Base-by-base conservation (phyloP, 129 eudicot species). In the Flaveria ramosissima region DNA sequence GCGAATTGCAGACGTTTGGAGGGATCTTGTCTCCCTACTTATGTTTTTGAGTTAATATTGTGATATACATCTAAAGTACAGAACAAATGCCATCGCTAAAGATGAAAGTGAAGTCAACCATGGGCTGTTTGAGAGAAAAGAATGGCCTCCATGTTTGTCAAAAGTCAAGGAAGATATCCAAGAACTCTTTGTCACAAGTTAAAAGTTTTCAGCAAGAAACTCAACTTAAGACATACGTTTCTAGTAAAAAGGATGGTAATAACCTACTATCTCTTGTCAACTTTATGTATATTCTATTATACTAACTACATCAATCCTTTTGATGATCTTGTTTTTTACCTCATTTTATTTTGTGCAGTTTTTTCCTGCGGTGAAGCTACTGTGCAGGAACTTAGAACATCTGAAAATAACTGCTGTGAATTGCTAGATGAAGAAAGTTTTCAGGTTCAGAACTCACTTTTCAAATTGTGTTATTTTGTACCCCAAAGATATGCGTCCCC, bases 61-160 rank as follows among this genome's bases (percentile, higher is more conserved):
- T 75, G 62, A 62, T 76, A 69, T 48, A 36, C 53, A 57, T 86
- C 70, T 14, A 17, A 76, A 77, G 64, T 42, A 77, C 70, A 76
- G 88, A 78, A 76, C 93, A 91, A 86, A 93, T 93, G 98, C 97
- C 98, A 89, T 90, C 98, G 67, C 21, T 85, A 81, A 87, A 86
- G 82, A 93, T 91, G 98, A 93, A 93, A 84, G 81, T 86, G 84
- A 89, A 93, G 86, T 85, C 95, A 76, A 79, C 86, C 82, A 60
- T 77, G 65, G 81, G 89, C 60, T 83, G 90, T 86, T 71, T 77
- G 41, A 88, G 85, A 87, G 98, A 89, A 80, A 90, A 84, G 50
- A 83, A 80, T 21, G 84, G 91, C 82, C 92, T 93, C 53, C 92
- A 74, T 68, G 88, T 87, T 27, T 85, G 98, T 79, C 92, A 79